Evolutionary conservation across 139 green algal species (phyloP), one percentile per base, ranked within the genome.

Genomic region (Gonium pectorale): DNA sequence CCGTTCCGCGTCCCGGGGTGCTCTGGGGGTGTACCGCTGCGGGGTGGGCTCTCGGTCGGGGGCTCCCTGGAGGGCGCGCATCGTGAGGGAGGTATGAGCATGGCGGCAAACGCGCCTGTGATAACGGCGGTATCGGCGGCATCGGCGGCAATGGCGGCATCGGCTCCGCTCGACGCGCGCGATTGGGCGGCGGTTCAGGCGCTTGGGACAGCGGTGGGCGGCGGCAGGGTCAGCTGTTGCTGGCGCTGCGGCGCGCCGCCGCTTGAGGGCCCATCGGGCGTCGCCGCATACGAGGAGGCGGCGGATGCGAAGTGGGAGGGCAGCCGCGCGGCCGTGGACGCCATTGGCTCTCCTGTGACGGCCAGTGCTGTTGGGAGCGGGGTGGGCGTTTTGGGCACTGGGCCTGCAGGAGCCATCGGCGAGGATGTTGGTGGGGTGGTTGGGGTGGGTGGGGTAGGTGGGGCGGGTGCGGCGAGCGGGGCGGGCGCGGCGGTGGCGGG

Each of bases 1-100:
- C 71, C 71, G 33, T 80, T 67, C 51, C 51, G 51, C 26, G 41
- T 80, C 35, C n/a, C n/a, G n/a, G n/a, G n/a, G n/a, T n/a, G n/a
- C n/a, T n/a, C n/a, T n/a, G n/a, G n/a, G n/a, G n/a, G n/a, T n/a
- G 51, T 19, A 51, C 71, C 49, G n/a, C 6, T 5, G 29, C 60
- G 3, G 60, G 29, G n/a, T 13, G 29, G 29, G 3, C 3, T 3
- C 24, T n/a, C n/a, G n/a, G n/a, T n/a, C n/a, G n/a, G 27, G 29
- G 5, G 29, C 13, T 13, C 49, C 13, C 13, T 26, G 49, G 49
- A 56, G 13, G 49, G 49, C 49, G 49, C 13, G 13, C 13, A 17
- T 56, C 13, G 17, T 17, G 49, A 17, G 13, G 49, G 49, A 17
- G 49, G 49, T 13, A 56, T 17, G 13, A 26, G 17, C 13, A 13